Base-by-base conservation (phyloP, 2,329 filamentous ascomycete species). In the Phialophora verrucosa region DNA sequence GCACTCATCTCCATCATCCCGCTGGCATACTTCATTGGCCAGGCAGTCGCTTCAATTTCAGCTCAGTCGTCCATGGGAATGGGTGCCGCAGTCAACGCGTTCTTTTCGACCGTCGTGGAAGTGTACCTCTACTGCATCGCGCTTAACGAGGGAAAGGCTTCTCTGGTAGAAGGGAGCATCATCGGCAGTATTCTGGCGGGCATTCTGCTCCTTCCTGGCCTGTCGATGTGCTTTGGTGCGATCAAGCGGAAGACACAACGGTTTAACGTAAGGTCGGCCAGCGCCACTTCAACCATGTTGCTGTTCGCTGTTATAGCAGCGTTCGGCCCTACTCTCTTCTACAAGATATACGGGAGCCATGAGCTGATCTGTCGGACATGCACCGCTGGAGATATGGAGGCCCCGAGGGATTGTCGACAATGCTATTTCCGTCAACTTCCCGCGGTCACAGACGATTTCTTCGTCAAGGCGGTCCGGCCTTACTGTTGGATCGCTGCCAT, bases 201-300 rank as follows among this genome's bases (percentile, higher is more conserved):
- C 81, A 91, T 99, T 53, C 84, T 99, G 14, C 96, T 99, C 76
- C 84, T 99, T 54, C 95, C 95, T 0, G 95, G 95, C 1, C 78
- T 99, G 38, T 98, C 94, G 65, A 99, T 99, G 95, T 99, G 95
- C 78, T 99, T 97, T 75, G 95, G 95, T 53, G 96, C 96, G 20
- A 90, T 99, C 75, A 97, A 97, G 81, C 89, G 96, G 73, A 99
- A 99, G 82, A 99, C 95, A 0, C 95, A 99, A 77, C 90, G 95
- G 50, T 99, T 99, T 85, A 99, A 99, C 76, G 93, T 95, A 69
- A 92, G 90, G 75, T 98, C 94, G 38, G 95, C 95, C 32, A 93
- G 95, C 76, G 95, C 98, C 38, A 98, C 94, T 0, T 97, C 93
- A 1, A 99, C 95, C 0, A 99, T 99, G 95, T 82, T 99, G 64